Evolutionary conservation across 2,329 filamentous ascomycete genomes (phyloP), one percentile per base, ranked within the genome.

Genomic region (Atkinsonella hypoxylon): DNA sequence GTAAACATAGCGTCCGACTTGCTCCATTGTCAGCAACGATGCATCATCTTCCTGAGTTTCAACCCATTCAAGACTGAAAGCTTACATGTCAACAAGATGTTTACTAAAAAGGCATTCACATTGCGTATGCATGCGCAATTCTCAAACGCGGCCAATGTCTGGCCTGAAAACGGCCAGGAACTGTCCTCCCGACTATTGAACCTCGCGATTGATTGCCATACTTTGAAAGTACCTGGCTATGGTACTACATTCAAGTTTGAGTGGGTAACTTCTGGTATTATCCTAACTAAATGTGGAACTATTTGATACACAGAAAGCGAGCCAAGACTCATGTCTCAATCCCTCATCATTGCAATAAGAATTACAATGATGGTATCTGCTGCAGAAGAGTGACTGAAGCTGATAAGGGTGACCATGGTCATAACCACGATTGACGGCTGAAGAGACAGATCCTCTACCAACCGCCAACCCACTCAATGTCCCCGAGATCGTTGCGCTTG

Each of bases 391-490:
- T 17, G 11, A 17, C 17, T 34, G 7, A 34, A 34, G 31, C 18
- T 46, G 42, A 48, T 51, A 51, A 51, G 13, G 44, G 45, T 30
- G 30, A 53, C 51, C 48, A 56, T 61, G 63, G 67, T 69, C 70
- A 64, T 67, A 78, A 78, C 77, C 72, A 82, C 78, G 81, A 82
- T 77, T 80, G 79, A 67, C 73, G 64, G 66, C 57, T 54, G 52
- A 57, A 67, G 59, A 58, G 67, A 72, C 57, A 69, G 66, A 62
- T 67, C 68, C 26, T 56, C 68, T 87, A 82, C 82, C 87, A 94
- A 72, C 87, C 88, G 75, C 89, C 89, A 82, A 95, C 88, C 84
- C 91, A 95, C 81, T 95, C 89, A 74, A 90, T 72, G 64, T 91
- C 86, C 64, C 83, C 83, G 67, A 87, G 78, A 71, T 85, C 83